A percentile compares a stretch with the other conserved stretches of the same genome.
phyloP scores from a whole-genome alignment of 768 basidiomycete genomes.

The Tylopilus plumbeoviolaceoides region DNA sequence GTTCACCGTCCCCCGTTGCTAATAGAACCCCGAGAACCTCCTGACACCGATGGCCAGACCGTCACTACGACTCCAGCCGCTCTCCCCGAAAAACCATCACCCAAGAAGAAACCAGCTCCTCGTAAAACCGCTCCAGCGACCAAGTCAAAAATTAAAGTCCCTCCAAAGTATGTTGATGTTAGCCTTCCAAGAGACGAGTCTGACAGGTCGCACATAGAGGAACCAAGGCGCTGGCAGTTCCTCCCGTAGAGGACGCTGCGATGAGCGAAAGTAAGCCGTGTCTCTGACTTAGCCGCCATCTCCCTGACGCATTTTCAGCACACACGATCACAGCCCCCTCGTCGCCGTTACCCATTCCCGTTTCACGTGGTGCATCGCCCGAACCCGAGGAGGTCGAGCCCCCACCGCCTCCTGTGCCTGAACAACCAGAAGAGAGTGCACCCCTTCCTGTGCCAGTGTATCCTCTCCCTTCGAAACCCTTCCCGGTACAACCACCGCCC shows the following conservation, averaged over 20 bases:
- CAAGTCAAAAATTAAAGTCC: conserved; percentile 32
- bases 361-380: conserved; percentile 38
- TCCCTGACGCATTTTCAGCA: conserved; percentile 32
- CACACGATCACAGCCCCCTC: conserved; percentile 71
- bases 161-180: conserved; percentile 26
- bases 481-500: conserved; percentile 73
- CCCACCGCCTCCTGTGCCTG: conserved; percentile 26
- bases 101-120: conserved; percentile 46
- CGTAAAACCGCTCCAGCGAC: conserved; percentile 40
- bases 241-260: conserved; percentile 46
- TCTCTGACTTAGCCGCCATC: not conserved
- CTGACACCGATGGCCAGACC: conserved; percentile 21
- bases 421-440: conserved; percentile 43
- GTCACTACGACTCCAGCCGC: conserved; percentile 2
- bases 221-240: conserved; percentile 25
- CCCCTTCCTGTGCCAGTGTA: conserved; percentile 60
- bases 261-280: conserved; percentile 59
- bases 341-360: conserved; percentile 48
- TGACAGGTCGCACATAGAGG: conserved; percentile 28
- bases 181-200: not conserved
- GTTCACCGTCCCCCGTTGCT: conserved; percentile 10
- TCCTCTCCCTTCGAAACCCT: conserved; percentile 78
- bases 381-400: conserved; percentile 42
- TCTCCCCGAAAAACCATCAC: conserved; percentile 35
- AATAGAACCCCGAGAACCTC: conserved; percentile 29